Evolutionary conservation across 2,329 filamentous ascomycete species (phyloP).

Genomic region (Calonectria ilicicola): DNA sequence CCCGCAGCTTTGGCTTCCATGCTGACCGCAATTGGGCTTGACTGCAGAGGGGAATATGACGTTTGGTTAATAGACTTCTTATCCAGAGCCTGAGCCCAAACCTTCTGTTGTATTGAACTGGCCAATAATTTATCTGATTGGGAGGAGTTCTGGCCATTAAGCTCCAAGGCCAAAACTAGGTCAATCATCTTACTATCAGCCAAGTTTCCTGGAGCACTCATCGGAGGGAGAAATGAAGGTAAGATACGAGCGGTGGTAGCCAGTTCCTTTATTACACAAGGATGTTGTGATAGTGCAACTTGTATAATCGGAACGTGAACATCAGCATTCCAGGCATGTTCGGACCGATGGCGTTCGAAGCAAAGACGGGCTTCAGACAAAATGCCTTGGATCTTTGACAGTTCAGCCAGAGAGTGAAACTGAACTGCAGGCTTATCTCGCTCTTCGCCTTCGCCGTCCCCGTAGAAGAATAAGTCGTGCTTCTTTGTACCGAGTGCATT

Average conservation of each 20-base stretch:
- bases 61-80: background rate
- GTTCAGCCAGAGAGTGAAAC: background rate
- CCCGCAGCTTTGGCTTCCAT: background rate
- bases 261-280: background rate
- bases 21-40: background rate
- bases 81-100: background rate
- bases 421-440: background rate
- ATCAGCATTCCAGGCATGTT: background rate
- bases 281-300: background rate
- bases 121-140: background rate
- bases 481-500: background rate
- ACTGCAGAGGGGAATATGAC: background rate
- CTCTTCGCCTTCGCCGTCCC: background rate
- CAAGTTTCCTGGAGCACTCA: background rate
- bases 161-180: background rate
- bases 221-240: background rate
- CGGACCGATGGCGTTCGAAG: background rate
- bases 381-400: background rate
- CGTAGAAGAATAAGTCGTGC: background rate
- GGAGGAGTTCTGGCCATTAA: background rate
- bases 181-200: background rate
- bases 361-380: background rate
- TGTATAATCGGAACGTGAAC: background rate
- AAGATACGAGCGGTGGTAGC: background rate
- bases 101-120: background rate